Percentiles rank a stretch among this genome's conserved stretches.
Evolutionary conservation across 2,329 filamentous ascomycete species (phyloP).

Genomic region (Microdochium bolleyi): DNA sequence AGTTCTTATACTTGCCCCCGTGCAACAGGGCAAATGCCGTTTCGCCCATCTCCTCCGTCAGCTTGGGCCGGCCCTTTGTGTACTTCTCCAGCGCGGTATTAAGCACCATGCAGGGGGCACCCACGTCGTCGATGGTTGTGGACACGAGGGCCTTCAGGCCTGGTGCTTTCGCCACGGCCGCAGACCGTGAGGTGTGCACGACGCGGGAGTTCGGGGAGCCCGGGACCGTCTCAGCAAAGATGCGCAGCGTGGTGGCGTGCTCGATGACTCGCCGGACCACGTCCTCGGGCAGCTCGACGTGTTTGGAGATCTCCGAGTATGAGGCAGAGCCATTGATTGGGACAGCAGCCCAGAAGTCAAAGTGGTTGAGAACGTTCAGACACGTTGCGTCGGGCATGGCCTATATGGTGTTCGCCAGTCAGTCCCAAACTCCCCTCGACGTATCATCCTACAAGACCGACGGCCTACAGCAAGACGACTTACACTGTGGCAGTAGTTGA

Average conservation of each 20-base stretch:
- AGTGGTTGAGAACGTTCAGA: conserved; percentile 41
- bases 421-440: too few relatives aligned
- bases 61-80: conserved; percentile 17
- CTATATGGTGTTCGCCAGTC: conserved; percentile 16
- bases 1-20: conserved; percentile 18
- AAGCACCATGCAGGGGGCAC: conserved; percentile 25
- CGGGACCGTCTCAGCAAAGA: conserved; percentile 23
- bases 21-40: conserved; percentile 28
- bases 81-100: conserved; percentile 22
- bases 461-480: conserved; percentile 3
- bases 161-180: conserved; percentile 22
- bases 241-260: conserved; percentile 27
- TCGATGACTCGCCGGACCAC: conserved; percentile 28
- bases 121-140: conserved; percentile 26
- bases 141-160: conserved; percentile 26
- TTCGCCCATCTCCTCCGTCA: conserved; percentile 24
- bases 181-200: conserved; percentile 28
- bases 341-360: conserved; percentile 43
- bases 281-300: conserved; percentile 26
- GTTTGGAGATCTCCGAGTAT: conserved; percentile 28
- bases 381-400: conserved; percentile 32
- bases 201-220: conserved; percentile 16
- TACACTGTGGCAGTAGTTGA: conserved; percentile 33
- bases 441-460: neutral
- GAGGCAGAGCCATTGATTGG: conserved; percentile 36